Evolutionary conservation across 225 moss, liverwort and hornwort species (phyloP).

Genomic region (Straminergon stramineum): DNA sequence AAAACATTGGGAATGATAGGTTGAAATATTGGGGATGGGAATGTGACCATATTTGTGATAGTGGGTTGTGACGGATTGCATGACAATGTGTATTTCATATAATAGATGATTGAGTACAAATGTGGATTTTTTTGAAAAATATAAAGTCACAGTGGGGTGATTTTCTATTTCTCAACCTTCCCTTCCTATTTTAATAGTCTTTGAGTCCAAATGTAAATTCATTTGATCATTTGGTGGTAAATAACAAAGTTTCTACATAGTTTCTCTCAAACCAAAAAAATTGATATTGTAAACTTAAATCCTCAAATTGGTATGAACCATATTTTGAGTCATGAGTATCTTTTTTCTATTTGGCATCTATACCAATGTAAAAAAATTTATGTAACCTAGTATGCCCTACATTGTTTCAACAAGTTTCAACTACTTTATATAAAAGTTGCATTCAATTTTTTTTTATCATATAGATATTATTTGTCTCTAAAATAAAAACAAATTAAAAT

Average conservation of each 20-base stretch:
- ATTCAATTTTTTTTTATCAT: background rate
- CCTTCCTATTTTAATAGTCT: accelerated
- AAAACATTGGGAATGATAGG: too few relatives aligned
- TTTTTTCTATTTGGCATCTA: accelerated
- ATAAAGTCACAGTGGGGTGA: too few relatives aligned
- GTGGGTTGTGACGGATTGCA: too few relatives aligned
- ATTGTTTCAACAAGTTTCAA: background rate
- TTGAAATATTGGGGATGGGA: too few relatives aligned
- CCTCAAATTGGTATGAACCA: background rate
- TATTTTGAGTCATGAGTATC: background rate
- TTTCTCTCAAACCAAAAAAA: accelerated
- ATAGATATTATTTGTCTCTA: background rate
- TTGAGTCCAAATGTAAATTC: background rate
- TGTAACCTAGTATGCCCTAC: background rate
- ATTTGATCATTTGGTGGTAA: background rate
- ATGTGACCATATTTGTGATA: too few relatives aligned
- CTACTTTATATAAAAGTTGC: background rate
- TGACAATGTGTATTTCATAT: too few relatives aligned
- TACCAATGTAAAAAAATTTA: accelerated
- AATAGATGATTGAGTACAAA: background rate
- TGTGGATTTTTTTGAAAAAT: background rate
- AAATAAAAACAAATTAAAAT: background rate
- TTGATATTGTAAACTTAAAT: accelerated
- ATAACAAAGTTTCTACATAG: background rate
- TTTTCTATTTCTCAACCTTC: background rate